Evolutionary conservation across 352 stramenopile species (phyloP), one percentile per base, ranked within the genome.

Genomic region (Phytophthora quininea): DNA sequence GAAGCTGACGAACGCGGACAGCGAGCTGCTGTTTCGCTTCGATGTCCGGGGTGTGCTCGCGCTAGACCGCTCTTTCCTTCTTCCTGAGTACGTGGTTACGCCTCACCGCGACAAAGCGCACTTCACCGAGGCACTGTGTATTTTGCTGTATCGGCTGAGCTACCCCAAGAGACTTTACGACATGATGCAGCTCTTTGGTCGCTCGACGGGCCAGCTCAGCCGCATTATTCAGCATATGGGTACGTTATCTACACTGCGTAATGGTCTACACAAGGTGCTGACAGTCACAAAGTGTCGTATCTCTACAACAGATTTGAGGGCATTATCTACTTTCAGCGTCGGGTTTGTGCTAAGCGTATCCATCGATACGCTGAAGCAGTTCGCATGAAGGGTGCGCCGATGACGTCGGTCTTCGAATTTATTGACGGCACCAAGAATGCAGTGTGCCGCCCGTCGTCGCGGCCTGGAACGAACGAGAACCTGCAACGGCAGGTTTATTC

Each of bases 111-210:
- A 59, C 40, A 59, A 59, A 30, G 40, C 10, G n/a, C 53, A 52
- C 12, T 50, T n/a, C 31, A 37, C 56, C 4, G 56, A 63, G 35
- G 56, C 46, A 24, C 8, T 63, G 19, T 56, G 56, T 33, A 63
- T 63, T 50, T 27, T 63, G 35, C n/a, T 63, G 19, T 31, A 63
- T 63, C 46, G 56, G 19, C 47, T 56, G 19, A 63, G 46, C 33
- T 56, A 63, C 45, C 56, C 56, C 46, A 64, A 64, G 48, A n/a
- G 58, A 2, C 40, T 58, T 2, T 58, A 63, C 42, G 56, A 63
- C 46, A 63, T 54, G 45, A 55, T 63, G 5, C 35, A 63, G 33
- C 14, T 49, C 14, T 55, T 63, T 49, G 56, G 56, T 12, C 46
- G 56, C 9, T 56, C 56, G 9, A 63, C 19, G 24, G 35, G 40